A percentile compares a stretch with the other conserved stretches of the same genome.
phyloP scores from a whole-genome alignment of 1,284 basidiomycete species.

The Takashimella tepidaria region DNA sequence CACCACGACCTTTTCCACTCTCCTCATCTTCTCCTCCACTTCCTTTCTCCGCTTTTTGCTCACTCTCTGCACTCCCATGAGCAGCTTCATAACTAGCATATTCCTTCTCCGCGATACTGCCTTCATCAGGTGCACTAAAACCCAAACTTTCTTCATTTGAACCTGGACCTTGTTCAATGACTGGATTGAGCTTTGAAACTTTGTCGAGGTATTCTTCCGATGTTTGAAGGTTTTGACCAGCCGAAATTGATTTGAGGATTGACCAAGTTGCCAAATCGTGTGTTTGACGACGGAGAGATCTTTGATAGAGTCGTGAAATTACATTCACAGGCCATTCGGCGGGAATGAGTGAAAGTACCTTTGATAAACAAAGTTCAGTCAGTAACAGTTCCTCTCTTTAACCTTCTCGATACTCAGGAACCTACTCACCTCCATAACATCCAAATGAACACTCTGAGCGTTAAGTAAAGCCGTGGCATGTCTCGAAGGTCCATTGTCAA shows the following conservation, averaged over 20 bases:
- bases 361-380: constrained; percentile 2
- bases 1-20: neutral
- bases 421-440: constrained; percentile 63
- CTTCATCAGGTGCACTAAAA: constrained; percentile 30
- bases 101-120: constrained; percentile 40
- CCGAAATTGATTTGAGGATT: constrained; percentile 42
- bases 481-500: constrained; percentile 65
- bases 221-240: constrained; percentile 42
- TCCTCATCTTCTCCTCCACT: constrained; percentile 2
- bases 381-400: neutral
- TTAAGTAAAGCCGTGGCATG: constrained; percentile 65
- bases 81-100: constrained; percentile 21
- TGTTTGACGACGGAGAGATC: constrained; percentile 69
- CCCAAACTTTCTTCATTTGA: neutral
- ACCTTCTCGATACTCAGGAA: neutral
- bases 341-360: constrained; percentile 70
- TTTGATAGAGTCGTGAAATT: constrained; percentile 68
- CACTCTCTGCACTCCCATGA: too few relatives aligned
- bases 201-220: constrained; percentile 36
- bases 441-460: constrained; percentile 71
- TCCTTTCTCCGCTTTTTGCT: constrained; percentile 5
- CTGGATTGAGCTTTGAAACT: constrained; percentile 27
- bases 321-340: constrained; percentile 65
- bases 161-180: constrained; percentile 13
- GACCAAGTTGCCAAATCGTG: constrained; percentile 52